Conservation (phyloP, 2,329 filamentous ascomycete genomes). For the Zarea fungicola region DNA sequence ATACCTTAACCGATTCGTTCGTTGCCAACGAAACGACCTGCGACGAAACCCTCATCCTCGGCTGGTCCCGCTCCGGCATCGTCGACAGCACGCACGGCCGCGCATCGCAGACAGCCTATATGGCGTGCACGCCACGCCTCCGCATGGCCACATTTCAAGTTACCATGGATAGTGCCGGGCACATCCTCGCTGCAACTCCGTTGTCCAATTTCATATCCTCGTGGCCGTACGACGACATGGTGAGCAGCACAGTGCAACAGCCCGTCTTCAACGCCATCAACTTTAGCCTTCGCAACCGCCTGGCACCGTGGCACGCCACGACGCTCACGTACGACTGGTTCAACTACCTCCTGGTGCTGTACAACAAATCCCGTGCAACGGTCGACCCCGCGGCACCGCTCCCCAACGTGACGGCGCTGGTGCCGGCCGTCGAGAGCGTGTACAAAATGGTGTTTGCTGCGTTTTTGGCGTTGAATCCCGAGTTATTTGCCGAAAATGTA, state of each 20-base stretch:
- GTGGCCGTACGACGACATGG: not conserved
- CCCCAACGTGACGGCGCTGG: slow-evolving; percentile 19
- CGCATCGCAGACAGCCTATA: not conserved
- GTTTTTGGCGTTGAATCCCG: slow-evolving; percentile 35
- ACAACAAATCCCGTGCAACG: slow-evolving; percentile 23
- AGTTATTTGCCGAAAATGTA: slow-evolving; percentile 29
- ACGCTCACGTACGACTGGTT: slow-evolving; percentile 36
- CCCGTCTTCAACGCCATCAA: not conserved
- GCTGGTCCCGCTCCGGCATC: slow-evolving; percentile 18
- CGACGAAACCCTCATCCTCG: slow-evolving; percentile 15
- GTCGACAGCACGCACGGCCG: not conserved
- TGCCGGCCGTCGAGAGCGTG: slow-evolving; percentile 16
- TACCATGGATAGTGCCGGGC: not conserved
- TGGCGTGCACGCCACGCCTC: not conserved
- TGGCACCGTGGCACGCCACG: not conserved
- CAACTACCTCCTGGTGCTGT: slow-evolving; percentile 38
- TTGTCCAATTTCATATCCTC: not conserved
- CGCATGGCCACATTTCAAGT: not conserved
- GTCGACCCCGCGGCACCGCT: slow-evolving; percentile 25
- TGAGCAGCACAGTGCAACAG: not conserved
- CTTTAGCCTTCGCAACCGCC: not conserved
- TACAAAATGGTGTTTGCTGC: slow-evolving; percentile 24
- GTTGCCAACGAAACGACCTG: slow-evolving; percentile 12
- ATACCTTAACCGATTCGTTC: fast-evolving
- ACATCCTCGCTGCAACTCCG: not conserved